phyloP scores from a whole-genome alignment of 2,329 filamentous ascomycete genomes.

The Westerdykella aurantiaca region DNA sequence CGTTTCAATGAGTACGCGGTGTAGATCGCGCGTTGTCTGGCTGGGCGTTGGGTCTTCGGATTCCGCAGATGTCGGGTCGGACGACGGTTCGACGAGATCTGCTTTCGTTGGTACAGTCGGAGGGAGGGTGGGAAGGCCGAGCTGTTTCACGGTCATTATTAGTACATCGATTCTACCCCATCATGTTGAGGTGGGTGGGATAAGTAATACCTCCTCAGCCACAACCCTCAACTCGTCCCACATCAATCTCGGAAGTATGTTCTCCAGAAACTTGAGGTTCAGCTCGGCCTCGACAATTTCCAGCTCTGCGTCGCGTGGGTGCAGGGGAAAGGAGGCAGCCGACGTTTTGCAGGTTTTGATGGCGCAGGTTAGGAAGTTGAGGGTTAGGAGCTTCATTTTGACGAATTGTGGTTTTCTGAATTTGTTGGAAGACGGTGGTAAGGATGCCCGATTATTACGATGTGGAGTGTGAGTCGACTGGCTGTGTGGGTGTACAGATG shows the following conservation, averaged over 20 bases:
- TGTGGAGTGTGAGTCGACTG: not conserved
- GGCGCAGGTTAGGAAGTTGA: constrained; percentile 95
- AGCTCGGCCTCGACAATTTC: constrained; percentile 77
- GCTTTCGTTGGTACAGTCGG: constrained; percentile 26
- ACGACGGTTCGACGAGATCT: constrained; percentile 23
- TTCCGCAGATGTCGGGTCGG: constrained; percentile 19
- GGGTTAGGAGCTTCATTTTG: constrained; percentile 85
- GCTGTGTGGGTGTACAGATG: not conserved
- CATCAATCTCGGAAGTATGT: constrained; percentile 80
- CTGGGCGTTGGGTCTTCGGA: constrained; percentile 55
- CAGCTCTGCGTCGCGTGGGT: constrained; percentile 87
- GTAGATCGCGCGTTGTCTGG: constrained; percentile 67
- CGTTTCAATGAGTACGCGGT: constrained; percentile 80
- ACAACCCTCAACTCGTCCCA: constrained; percentile 76
- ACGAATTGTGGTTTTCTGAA: not conserved
- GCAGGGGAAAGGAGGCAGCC: constrained; percentile 75
- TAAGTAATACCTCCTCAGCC: constrained; percentile 60
- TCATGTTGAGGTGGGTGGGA: not conserved
- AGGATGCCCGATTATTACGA: not conserved
- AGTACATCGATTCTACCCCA: not conserved
- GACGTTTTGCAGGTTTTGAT: constrained; percentile 89
- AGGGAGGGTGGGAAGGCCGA: constrained; percentile 72
- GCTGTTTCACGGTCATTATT: constrained; percentile 43
- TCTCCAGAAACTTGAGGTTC: constrained; percentile 73
- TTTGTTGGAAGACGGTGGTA: not conserved